Conservation (phyloP, 2,329 filamentous ascomycete genomes). For the Clarireedia homoeocarpa region DNA sequence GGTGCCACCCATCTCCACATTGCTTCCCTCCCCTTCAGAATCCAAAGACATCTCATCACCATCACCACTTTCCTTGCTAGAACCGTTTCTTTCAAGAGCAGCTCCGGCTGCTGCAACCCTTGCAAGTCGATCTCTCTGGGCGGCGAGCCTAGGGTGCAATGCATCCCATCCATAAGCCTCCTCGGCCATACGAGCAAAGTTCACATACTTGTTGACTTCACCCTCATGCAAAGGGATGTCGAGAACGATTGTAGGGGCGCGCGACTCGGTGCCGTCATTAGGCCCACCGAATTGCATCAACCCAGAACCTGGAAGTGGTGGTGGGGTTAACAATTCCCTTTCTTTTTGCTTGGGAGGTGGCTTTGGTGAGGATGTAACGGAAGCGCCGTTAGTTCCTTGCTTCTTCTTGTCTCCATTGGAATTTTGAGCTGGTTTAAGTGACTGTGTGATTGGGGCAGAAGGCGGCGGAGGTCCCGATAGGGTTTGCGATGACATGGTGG, state of each 20-base stretch:
- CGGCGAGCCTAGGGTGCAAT: slow-evolving; percentile 82
- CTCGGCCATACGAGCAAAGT: slow-evolving; percentile 89
- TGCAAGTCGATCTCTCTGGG: slow-evolving; percentile 78
- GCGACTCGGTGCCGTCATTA: slow-evolving; percentile 46
- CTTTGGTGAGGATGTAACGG: slow-evolving; percentile 43
- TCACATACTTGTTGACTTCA: slow-evolving; percentile 83
- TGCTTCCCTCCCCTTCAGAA: slow-evolving; percentile 64
- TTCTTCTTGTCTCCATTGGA: slow-evolving; percentile 25
- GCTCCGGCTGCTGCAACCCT: slow-evolving; percentile 85
- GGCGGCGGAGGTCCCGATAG: not conserved
- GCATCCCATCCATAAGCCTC: slow-evolving; percentile 93
- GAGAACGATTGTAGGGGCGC: slow-evolving; percentile 72
- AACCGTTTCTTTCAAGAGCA: slow-evolving; percentile 69
- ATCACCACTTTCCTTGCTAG: slow-evolving; percentile 52
- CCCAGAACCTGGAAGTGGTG: slow-evolving; percentile 55
- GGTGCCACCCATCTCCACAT: slow-evolving; percentile 77
- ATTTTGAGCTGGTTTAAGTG: not conserved
- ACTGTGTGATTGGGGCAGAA: slow-evolving; percentile 1
- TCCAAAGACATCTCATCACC: slow-evolving; percentile 78
- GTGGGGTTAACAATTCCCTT: slow-evolving; percentile 33
- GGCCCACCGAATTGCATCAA: slow-evolving; percentile 50
- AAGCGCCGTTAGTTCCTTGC: slow-evolving; percentile 37
- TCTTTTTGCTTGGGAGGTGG: slow-evolving; percentile 44
- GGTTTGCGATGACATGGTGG: slow-evolving; percentile 1
- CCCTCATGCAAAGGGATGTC: slow-evolving; percentile 68